These are phyloP conservation scores for Xanthoconium stramineum DNA, from an alignment of 768 basidiomycete species.

Conservation along the genomic window DNA sequence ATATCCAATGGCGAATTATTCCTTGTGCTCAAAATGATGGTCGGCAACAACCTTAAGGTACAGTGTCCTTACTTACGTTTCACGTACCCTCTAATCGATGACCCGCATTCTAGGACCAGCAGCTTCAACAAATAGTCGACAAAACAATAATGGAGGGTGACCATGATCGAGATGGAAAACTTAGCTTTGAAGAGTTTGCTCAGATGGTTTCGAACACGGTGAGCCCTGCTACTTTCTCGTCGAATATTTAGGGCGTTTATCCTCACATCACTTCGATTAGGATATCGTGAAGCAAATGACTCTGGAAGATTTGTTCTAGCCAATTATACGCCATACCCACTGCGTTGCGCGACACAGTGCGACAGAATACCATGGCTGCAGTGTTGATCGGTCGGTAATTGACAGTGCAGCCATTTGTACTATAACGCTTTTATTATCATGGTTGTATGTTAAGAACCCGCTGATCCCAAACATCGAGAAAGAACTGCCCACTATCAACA, in stretches of 20 bases:
- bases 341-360: slow-evolving; percentile 4
- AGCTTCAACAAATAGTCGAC: slow-evolving; percentile 98
- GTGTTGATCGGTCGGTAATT: slow-evolving; percentile 7
- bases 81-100: background rate
- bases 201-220: slow-evolving; percentile 97
- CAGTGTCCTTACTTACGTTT: slow-evolving; percentile 5
- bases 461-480: slow-evolving; percentile 3
- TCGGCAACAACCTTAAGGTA: slow-evolving; percentile 97
- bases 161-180: slow-evolving; percentile 94
- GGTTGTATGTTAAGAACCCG: slow-evolving; percentile 18
- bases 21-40: slow-evolving; percentile 99
- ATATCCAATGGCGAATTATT: slow-evolving; percentile 99
- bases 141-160: slow-evolving; percentile 99
- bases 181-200: slow-evolving; percentile 96
- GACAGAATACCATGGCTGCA: slow-evolving; percentile 17
- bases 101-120: slow-evolving; percentile 69
- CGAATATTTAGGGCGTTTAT: background rate
- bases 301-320: slow-evolving; percentile 84
- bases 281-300: slow-evolving; percentile 99
- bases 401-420: slow-evolving; percentile 22
- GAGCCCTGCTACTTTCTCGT: slow-evolving; percentile 22
- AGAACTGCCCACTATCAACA: background rate
- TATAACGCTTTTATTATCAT: slow-evolving; percentile 16
- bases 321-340: slow-evolving; percentile 19
- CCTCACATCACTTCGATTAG: slow-evolving; percentile 36